Conservation (phyloP, 495 filamentous ascomycete species). For the Tetracladium setigerum region DNA sequence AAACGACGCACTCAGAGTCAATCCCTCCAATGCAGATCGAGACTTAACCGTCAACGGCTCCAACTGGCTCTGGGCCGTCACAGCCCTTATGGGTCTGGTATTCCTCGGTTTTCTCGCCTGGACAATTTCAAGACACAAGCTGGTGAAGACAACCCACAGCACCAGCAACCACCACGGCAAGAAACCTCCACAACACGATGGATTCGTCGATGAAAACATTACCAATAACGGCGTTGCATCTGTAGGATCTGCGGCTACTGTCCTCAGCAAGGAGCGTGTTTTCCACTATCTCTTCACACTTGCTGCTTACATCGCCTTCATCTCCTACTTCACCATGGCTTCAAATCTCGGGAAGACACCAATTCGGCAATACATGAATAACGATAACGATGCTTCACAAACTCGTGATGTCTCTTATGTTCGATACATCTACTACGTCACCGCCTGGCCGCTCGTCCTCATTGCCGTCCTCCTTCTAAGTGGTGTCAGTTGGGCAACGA, state of each 20-base stretch:
- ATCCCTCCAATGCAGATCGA: slow-evolving; percentile 33
- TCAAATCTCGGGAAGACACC: slow-evolving; percentile 58
- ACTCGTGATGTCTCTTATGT: slow-evolving; percentile 62
- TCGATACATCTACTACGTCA: slow-evolving; percentile 57
- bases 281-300: slow-evolving; percentile 48
- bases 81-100: slow-evolving; percentile 32
- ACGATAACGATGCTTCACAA: slow-evolving; percentile 30
- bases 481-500: slow-evolving; percentile 55
- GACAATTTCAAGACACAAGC: background rate
- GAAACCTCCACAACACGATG: slow-evolving; percentile 27
- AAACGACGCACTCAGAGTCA: slow-evolving; percentile 36
- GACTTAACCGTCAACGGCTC: slow-evolving; percentile 19
- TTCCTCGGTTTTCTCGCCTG: slow-evolving; percentile 21
- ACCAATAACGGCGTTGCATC: too few species aligned
- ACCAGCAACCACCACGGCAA: background rate
- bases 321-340: slow-evolving; percentile 63
- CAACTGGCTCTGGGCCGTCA: slow-evolving; percentile 10
- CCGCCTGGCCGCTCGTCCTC: slow-evolving; percentile 36
- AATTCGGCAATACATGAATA: slow-evolving; percentile 44
- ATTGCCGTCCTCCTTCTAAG: slow-evolving; percentile 53
- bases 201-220: too few species aligned
- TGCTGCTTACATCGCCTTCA: slow-evolving; percentile 37
- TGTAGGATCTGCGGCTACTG: slow-evolving; percentile 31
- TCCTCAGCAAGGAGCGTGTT: slow-evolving; percentile 37
- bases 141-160: background rate